Evolutionary conservation across 257 asterid genomes (phyloP), one percentile per base, ranked within the genome.

Genomic region (Penstemon eatonii): DNA sequence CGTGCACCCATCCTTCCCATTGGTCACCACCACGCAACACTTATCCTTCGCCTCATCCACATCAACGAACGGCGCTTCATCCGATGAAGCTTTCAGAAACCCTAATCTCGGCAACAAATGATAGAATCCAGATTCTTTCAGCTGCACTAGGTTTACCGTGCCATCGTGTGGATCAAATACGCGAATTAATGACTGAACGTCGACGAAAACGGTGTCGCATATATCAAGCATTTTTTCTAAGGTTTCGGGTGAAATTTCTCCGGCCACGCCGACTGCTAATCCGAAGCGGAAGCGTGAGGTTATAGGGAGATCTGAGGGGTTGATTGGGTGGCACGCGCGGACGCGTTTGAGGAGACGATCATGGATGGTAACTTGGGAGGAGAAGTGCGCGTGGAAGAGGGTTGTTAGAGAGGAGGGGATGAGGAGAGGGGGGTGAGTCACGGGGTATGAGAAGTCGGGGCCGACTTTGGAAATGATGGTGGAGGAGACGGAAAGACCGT

Each of bases 211-310:
- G 6, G 84, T 70, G 1, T 82, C 80, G 60, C 99, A 94, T 4
- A 91, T 69, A 4, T 82, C 95, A 37, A 94, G 70, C 95, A 94
- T 87, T 57, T 68, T 78, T 70, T 75, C 91, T 49, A 94, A 82
- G 25, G 97, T 94, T 56, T 83, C 93, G 0, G 96, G 97, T 37
- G 79, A 59, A 33, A 94, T 88, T 61, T 94, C 99, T 1, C 99
- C 99, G 10, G 82, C 99, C 2, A 94, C 99, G 38, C 96, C 99
- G 2, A 89, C 96, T 2, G 97, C 97, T 75, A 93, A 39, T 9
- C 99, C 99, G 74, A 87, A 89, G 47, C 75, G 71, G 82, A 84
- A 93, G 25, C 76, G 77, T 51, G 53, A 69, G 51, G 86, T 52
- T 39, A 64, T 60, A 4, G 96, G 95, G 40, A 90, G 89, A 75